Conservation (phyloP, 1,139 yeast genomes). For the Nadsonia commutata region DNA sequence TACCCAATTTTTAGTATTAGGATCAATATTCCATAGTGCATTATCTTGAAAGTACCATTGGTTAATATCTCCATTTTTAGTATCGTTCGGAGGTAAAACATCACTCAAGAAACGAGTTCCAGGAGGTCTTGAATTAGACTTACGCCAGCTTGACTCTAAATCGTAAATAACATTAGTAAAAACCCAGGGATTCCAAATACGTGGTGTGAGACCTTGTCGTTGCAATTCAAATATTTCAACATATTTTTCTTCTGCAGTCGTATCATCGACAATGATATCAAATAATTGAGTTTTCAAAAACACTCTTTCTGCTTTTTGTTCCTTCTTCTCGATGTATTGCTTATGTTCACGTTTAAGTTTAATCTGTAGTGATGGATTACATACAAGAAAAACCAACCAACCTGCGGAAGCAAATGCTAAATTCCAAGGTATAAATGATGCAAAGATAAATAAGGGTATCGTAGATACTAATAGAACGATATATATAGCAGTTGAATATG, state of each 20-base stretch:
- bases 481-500: slow-evolving; percentile 42
- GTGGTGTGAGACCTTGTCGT: slow-evolving; percentile 44
- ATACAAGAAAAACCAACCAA: slow-evolving; percentile 36
- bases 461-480: slow-evolving; percentile 32
- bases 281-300: slow-evolving; percentile 7
- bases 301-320: slow-evolving; percentile 9
- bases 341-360: background rate
- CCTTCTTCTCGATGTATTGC: slow-evolving; percentile 22
- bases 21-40: slow-evolving; percentile 57
- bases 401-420: slow-evolving; percentile 38
- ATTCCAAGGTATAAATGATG: slow-evolving; percentile 58
- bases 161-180: slow-evolving; percentile 40
- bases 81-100: slow-evolving; percentile 48
- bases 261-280: slow-evolving; percentile 43
- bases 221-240: slow-evolving; percentile 73
- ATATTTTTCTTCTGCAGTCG: slow-evolving; percentile 38
- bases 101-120: slow-evolving; percentile 46
- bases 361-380: slow-evolving; percentile 34
- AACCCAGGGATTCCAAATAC: slow-evolving; percentile 43
- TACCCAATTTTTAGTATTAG: slow-evolving; percentile 39
- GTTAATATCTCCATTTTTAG: background rate
- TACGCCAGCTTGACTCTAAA: slow-evolving; percentile 33
- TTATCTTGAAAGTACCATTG: slow-evolving; percentile 50
- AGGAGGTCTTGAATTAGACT: slow-evolving; percentile 47
- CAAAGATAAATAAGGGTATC: slow-evolving; percentile 33